phyloP scores from a whole-genome alignment of 176 grass and related monocot species.

The Paspalum vaginatum region DNA sequence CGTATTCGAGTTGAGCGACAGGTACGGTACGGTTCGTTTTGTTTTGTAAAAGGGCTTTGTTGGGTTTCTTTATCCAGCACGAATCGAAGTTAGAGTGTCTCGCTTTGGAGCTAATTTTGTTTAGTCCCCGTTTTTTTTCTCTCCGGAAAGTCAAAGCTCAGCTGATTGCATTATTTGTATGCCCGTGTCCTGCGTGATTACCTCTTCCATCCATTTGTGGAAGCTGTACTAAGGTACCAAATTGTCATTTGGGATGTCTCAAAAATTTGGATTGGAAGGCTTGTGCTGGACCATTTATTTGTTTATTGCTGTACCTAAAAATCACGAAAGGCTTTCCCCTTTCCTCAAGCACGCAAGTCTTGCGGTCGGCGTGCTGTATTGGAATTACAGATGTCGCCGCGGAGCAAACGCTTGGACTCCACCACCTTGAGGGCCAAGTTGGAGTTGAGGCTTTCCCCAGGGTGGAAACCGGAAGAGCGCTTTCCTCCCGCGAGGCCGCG shows the following conservation, averaged over 20 bases:
- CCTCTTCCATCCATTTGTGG: too few relatives aligned
- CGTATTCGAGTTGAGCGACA: neutral
- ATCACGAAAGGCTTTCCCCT: neutral
- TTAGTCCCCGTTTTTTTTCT: neutral
- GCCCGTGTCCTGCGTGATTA: too few relatives aligned
- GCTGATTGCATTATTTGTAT: neutral
- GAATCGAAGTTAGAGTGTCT: conserved; percentile 26
- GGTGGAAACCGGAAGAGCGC: conserved; percentile 7
- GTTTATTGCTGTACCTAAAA: neutral
- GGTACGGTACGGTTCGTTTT: neutral
- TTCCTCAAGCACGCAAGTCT: neutral
- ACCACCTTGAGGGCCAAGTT: neutral
- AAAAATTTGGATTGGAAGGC: neutral
- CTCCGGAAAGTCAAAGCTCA: neutral
- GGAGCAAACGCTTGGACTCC: neutral
- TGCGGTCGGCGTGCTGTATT: neutral
- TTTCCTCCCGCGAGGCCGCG: too few relatives aligned
- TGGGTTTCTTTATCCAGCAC: neutral
- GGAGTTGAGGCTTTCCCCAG: neutral
- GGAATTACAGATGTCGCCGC: conserved; percentile 16
- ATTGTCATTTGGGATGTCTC: neutral
- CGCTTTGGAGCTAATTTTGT: neutral
- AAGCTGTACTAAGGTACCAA: neutral
- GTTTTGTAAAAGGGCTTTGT: neutral
- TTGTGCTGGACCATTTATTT: neutral